A percentile compares a stretch with the other conserved stretches of the same genome.
These are phyloP conservation scores for Discostella stelligeroides DNA, from an alignment of 108 stramenopile species.

Conservation along the genomic window DNA sequence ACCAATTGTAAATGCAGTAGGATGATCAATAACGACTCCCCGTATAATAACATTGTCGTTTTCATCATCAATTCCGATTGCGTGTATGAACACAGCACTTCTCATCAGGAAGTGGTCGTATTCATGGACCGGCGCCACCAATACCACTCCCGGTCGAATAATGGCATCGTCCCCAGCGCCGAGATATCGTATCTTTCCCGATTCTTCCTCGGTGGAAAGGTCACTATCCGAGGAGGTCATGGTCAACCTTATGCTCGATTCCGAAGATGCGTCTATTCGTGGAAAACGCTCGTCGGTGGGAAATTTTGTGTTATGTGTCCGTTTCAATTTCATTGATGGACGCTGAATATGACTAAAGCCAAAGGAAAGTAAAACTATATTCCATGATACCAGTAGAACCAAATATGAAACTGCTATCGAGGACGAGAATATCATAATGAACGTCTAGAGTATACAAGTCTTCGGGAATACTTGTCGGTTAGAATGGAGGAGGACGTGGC, in stretches of 20 bases:
- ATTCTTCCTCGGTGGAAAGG: background rate
- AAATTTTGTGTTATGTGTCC: too few relatives aligned
- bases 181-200: conserved; percentile 46
- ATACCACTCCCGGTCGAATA: conserved; percentile 69
- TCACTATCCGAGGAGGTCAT: background rate
- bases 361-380: background rate
- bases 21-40: conserved; percentile 83
- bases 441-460: too few relatives aligned
- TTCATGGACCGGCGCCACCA: conserved; percentile 77
- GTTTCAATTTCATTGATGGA: background rate
- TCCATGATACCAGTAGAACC: background rate
- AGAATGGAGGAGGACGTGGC: too few relatives aligned
- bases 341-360: conserved; percentile 1
- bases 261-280: background rate
- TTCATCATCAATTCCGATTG: conserved; percentile 71
- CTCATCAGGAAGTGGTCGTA: conserved; percentile 77
- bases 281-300: background rate
- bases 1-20: conserved; percentile 79
- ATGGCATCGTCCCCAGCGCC: conserved; percentile 75
- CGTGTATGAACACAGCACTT: conserved; percentile 78
- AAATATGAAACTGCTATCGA: background rate
- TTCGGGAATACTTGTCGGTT: too few relatives aligned
- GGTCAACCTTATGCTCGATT: background rate
- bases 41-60: conserved; percentile 75
- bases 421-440: background rate